Conservation (phyloP, 2,329 filamentous ascomycete genomes). For the Fusarium graminum region DNA sequence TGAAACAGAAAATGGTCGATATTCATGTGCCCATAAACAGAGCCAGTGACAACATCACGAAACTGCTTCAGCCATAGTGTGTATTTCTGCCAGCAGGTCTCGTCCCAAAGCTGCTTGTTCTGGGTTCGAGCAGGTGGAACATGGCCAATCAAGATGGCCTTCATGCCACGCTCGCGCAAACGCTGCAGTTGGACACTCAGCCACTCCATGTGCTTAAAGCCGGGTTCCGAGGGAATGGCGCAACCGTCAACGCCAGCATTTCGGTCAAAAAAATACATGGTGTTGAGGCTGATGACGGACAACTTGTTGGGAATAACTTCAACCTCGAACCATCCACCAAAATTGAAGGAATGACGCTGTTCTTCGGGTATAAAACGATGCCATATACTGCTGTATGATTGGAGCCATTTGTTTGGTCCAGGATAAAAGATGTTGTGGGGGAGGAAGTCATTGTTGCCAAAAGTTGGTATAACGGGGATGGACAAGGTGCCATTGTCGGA, state of each 20-base stretch:
- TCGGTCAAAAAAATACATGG: constrained; percentile 93
- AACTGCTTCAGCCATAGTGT: constrained; percentile 91
- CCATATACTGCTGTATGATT: constrained; percentile 84
- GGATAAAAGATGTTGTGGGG: constrained; percentile 93
- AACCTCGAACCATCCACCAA: constrained; percentile 93
- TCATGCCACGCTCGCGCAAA: constrained; percentile 86
- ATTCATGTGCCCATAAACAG: constrained; percentile 96
- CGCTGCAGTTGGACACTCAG: constrained; percentile 88
- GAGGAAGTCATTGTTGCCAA: constrained; percentile 97
- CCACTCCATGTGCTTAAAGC: constrained; percentile 97
- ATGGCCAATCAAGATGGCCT: constrained; percentile 93
- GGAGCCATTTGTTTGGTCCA: constrained; percentile 90
- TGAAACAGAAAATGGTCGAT: constrained; percentile 97
- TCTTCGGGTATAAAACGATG: constrained; percentile 88
- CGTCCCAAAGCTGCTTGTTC: constrained; percentile 91
- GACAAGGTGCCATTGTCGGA: constrained; percentile 68
- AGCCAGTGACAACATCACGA: constrained; percentile 85
- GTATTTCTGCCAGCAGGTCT: constrained; percentile 99
- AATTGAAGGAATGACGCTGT: constrained; percentile 90
- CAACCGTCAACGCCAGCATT: constrained; percentile 97
- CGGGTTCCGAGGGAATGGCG: constrained; percentile 80
- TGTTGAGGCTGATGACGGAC: constrained; percentile 94
- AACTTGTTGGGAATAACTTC: constrained; percentile 90
- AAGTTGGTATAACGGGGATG: constrained; percentile 87
- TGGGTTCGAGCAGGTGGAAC: constrained; percentile 90